Evolutionary conservation across 2,329 filamentous ascomycete species (phyloP).

Genomic region (Cytospora piceicola): DNA sequence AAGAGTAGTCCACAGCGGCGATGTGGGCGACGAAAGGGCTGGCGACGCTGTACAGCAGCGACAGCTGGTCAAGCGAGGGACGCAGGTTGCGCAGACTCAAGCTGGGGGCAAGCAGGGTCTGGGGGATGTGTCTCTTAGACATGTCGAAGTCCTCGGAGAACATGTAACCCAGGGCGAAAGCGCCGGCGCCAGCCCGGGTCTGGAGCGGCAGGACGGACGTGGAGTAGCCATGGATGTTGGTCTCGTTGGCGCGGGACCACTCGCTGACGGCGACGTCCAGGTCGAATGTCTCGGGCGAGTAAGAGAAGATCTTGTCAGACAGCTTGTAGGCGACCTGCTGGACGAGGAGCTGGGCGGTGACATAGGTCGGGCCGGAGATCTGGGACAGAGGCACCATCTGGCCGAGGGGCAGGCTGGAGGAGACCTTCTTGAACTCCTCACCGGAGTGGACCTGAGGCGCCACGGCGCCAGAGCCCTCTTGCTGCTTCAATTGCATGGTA

Average conservation of each 20-base stretch:
- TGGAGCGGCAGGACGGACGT: slow-evolving; percentile 81
- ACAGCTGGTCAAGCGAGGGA: slow-evolving; percentile 85
- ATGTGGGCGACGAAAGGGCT: slow-evolving; percentile 93
- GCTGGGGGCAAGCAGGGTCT: slow-evolving; percentile 86
- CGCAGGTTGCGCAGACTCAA: slow-evolving; percentile 81
- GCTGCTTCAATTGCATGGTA: slow-evolving; percentile 41
- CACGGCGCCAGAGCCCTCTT: slow-evolving; percentile 42
- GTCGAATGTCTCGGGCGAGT: slow-evolving; percentile 92
- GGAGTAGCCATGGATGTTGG: slow-evolving; percentile 80
- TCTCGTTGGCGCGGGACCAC: slow-evolving; percentile 72
- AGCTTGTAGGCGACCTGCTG: slow-evolving; percentile 95
- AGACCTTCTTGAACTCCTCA: slow-evolving; percentile 46
- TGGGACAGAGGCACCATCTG: slow-evolving; percentile 57
- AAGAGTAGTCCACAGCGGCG: slow-evolving; percentile 84
- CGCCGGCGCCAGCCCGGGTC: slow-evolving; percentile 85
- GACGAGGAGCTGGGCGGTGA: slow-evolving; percentile 89
- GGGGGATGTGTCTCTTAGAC: slow-evolving; percentile 86
- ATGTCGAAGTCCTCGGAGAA: slow-evolving; percentile 97
- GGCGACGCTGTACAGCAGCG: slow-evolving; percentile 86
- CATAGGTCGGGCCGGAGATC: slow-evolving; percentile 87
- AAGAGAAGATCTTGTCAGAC: slow-evolving; percentile 96
- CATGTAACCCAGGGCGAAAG: slow-evolving; percentile 92
- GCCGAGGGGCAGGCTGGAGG: slow-evolving; percentile 61
- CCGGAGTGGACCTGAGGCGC: slow-evolving; percentile 40
- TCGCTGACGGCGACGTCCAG: slow-evolving; percentile 80